Evolutionary conservation across 164 flowering plant genomes (phyloP).

Genomic region (Houttuynia cordata): DNA sequence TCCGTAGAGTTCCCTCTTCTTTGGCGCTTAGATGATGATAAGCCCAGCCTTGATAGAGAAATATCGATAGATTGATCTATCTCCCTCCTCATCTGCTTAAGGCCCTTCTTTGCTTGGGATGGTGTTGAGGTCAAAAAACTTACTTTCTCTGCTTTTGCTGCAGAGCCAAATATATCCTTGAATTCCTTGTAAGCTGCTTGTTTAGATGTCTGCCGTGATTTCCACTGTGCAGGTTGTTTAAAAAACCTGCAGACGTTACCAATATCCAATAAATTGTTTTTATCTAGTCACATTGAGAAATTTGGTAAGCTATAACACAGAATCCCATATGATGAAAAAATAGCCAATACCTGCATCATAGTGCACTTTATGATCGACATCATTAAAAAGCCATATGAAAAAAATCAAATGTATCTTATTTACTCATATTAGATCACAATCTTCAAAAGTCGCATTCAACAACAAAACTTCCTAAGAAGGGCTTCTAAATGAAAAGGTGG

Average conservation of each 20-base stretch:
- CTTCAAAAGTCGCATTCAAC: too few species aligned
- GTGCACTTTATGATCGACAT: too few species aligned
- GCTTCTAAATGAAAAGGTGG: too few species aligned
- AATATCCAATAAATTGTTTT: not conserved
- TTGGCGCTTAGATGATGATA: slow-evolving; percentile 17
- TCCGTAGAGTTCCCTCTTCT: not conserved
- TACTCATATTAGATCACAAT: too few species aligned
- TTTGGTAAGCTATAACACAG: too few species aligned
- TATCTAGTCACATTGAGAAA: too few species aligned
- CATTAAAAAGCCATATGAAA: too few species aligned
- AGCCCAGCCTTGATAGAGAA: slow-evolving; percentile 17
- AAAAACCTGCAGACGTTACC: slow-evolving; percentile 31
- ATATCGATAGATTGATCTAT: slow-evolving; percentile 23
- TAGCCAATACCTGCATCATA: too few species aligned
- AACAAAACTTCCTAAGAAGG: too few species aligned
- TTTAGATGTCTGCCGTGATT: slow-evolving; percentile 54
- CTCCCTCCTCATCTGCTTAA: slow-evolving; percentile 55
- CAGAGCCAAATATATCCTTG: slow-evolving; percentile 42
- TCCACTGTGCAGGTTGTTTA: slow-evolving; percentile 69
- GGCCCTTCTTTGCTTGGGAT: slow-evolving; percentile 18
- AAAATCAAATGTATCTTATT: too few species aligned
- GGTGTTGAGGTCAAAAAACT: slow-evolving; percentile 20
- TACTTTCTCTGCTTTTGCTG: slow-evolving; percentile 17
- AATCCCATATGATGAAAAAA: too few species aligned
- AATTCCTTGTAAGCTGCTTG: slow-evolving; percentile 54